These are phyloP conservation scores for Talaromyces wortmannii DNA, from an alignment of 495 filamentous ascomycete genomes.

Conservation along the genomic window DNA sequence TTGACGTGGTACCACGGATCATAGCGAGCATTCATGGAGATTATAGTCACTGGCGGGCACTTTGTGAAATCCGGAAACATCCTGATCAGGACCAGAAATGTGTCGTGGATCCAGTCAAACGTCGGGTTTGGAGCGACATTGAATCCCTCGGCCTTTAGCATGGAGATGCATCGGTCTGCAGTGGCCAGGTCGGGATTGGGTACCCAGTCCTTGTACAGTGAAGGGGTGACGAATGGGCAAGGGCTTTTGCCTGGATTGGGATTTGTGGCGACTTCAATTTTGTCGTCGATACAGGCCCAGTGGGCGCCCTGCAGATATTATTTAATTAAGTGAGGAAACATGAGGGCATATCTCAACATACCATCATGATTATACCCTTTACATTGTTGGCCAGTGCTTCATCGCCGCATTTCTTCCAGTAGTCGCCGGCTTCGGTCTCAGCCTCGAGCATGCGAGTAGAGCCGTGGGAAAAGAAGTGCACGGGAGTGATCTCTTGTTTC, in stretches of 20 bases:
- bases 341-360: constrained; percentile 10
- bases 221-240: constrained; percentile 51
- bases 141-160: constrained; percentile 41
- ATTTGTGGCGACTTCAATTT: constrained; percentile 50
- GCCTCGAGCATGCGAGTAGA: constrained; percentile 63
- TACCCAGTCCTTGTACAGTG: constrained; percentile 50
- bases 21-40: constrained; percentile 51
- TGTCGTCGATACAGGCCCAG: constrained; percentile 43
- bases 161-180: constrained; percentile 32
- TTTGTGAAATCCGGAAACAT: constrained; percentile 45
- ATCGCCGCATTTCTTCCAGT: constrained; percentile 58
- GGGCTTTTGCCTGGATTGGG: constrained; percentile 47
- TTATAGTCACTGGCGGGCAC: constrained; percentile 52
- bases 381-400: constrained; percentile 47
- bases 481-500: constrained; percentile 33
- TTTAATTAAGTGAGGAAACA: too few species aligned
- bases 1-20: constrained; percentile 55
- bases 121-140: constrained; percentile 35
- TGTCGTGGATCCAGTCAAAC: constrained; percentile 63
- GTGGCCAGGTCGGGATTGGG: constrained; percentile 47
- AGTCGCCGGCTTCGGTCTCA: constrained; percentile 47
- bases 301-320: constrained; percentile 43
- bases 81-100: constrained; percentile 53
- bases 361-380: constrained; percentile 58
- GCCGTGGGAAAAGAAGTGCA: constrained; percentile 63